These are phyloP conservation scores for Pleodorina starrii DNA, from an alignment of 139 green algal genomes.

Conservation along the genomic window DNA sequence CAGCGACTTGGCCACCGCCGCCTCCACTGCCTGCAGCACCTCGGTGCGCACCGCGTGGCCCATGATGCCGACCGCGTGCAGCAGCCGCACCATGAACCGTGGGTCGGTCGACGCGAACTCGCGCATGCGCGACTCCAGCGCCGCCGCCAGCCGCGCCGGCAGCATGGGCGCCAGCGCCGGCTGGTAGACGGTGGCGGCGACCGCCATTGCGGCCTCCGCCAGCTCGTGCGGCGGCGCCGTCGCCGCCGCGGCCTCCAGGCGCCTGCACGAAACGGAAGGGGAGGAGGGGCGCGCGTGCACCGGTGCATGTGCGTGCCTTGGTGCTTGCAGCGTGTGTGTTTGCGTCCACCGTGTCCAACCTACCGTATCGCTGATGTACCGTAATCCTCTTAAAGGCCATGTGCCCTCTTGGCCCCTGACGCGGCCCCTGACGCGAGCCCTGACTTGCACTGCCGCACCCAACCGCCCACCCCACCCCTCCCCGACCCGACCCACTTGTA, in stretches of 20 bases:
- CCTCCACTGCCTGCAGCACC: conserved; percentile 26
- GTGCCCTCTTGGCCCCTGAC: too few relatives aligned
- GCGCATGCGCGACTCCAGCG: conserved; percentile 6
- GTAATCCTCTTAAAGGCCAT: too few relatives aligned
- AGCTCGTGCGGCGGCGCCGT: not conserved
- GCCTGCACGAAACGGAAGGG: not conserved
- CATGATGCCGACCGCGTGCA: not conserved
- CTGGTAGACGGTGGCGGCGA: not conserved
- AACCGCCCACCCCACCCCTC: too few relatives aligned
- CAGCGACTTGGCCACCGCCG: not conserved
- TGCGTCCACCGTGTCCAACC: too few relatives aligned
- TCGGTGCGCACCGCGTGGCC: conserved; percentile 31
- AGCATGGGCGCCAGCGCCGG: conserved; percentile 16
- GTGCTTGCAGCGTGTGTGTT: too few relatives aligned
- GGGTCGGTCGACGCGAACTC: not conserved
- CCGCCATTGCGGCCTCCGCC: not conserved
- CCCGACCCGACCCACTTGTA: conserved; percentile 37
- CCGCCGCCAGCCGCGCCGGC: not conserved
- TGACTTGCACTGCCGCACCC: too few relatives aligned
- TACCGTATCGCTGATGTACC: too few relatives aligned
- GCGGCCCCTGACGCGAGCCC: too few relatives aligned
- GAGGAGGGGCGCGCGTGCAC: not conserved
- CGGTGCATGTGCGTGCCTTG: too few relatives aligned
- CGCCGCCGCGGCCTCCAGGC: not conserved
- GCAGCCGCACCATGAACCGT: not conserved